Evolutionary conservation across 2,329 filamentous ascomycete species (phyloP), one percentile per base, ranked within the genome.

Genomic region (Pseudocercospora macadamiae): DNA sequence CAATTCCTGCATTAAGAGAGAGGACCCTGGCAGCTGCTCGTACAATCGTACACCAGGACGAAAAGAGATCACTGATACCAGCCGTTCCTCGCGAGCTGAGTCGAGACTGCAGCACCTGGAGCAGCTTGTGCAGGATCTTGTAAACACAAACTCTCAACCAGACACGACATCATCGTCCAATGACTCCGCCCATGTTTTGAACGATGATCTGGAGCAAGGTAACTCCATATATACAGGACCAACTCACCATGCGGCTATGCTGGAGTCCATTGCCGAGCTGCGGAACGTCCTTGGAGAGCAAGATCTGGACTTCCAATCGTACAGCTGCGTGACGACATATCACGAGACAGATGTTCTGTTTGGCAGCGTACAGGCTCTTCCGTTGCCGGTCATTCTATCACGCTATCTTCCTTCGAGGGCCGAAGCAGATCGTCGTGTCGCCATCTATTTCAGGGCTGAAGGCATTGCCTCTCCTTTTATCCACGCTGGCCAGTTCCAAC

Each of bases 211-310:
- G 7, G 51, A 25, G 9, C 10, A 53, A 14, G 51, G 51, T 25
- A 34, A 23, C 16, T n/a, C 18, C 19, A 25, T 54, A 16, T 64
- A 60, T 39, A 58, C 53, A 1, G 62, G 62, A 2, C 44, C 60
- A 5, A 62, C 62, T 2, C 57, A 64, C 37, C 59, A 57, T 36
- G 59, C 60, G n/a, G 60, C 62, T 3, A 62, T 64, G 54, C 48
- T 64, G 16, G 62, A 60, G 23, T 60, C 55, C 23, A 59, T 62
- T 53, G 60, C 59, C 10, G 54, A 62, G 42, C 34, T 64, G 21
- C 54, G 62, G 16, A 45, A 59, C 39, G 37, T 55, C 14, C 36
- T 62, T 9, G 45, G 45, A 39, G 57, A 60, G 39, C n/a, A 51
- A 42, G 37, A 51, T 28, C 5, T 39, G n/a, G 39, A 59, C 10